These are phyloP conservation scores for Leersia perrieri DNA, from an alignment of 176 grass and related monocot species.

Conservation along the genomic window DNA sequence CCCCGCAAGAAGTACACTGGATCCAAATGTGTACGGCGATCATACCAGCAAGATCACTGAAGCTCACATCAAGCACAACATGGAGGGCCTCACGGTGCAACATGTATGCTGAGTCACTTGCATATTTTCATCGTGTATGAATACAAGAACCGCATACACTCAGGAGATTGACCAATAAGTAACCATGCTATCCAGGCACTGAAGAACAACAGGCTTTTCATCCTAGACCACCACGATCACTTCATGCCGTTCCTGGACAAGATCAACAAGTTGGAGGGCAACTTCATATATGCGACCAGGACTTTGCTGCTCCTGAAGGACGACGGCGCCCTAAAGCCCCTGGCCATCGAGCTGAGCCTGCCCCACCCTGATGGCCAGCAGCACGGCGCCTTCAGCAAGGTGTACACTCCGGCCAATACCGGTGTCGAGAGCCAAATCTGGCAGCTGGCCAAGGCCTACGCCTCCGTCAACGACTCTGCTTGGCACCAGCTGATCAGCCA, in stretches of 20 bases:
- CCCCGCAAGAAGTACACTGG: slow-evolving; percentile 73
- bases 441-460: slow-evolving; percentile 95
- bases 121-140: neutral
- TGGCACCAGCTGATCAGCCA: slow-evolving; percentile 95
- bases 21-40: slow-evolving; percentile 56
- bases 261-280: slow-evolving; percentile 59
- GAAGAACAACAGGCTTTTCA: slow-evolving; percentile 64
- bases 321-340: slow-evolving; percentile 68
- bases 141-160: neutral
- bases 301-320: slow-evolving; percentile 69
- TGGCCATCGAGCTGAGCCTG: slow-evolving; percentile 79
- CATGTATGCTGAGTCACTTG: slow-evolving; percentile 47
- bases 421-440: slow-evolving; percentile 56
- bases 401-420: slow-evolving; percentile 51
- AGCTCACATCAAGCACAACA: slow-evolving; percentile 58
- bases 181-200: slow-evolving; percentile 57
- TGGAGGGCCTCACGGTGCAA: slow-evolving; percentile 60
- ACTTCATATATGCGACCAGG: slow-evolving; percentile 72
- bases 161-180: neutral
- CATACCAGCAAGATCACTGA: slow-evolving; percentile 79
- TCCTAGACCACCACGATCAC: slow-evolving; percentile 81
- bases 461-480: slow-evolving; percentile 80
- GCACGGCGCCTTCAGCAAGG: slow-evolving; percentile 48
- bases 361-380: slow-evolving; percentile 45
- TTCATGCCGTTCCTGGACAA: slow-evolving; percentile 75